Percentiles rank a stretch among this genome's conserved stretches.
Conservation (phyloP, 176 grass and related monocot genomes). For the Avena eriantha region DNA sequence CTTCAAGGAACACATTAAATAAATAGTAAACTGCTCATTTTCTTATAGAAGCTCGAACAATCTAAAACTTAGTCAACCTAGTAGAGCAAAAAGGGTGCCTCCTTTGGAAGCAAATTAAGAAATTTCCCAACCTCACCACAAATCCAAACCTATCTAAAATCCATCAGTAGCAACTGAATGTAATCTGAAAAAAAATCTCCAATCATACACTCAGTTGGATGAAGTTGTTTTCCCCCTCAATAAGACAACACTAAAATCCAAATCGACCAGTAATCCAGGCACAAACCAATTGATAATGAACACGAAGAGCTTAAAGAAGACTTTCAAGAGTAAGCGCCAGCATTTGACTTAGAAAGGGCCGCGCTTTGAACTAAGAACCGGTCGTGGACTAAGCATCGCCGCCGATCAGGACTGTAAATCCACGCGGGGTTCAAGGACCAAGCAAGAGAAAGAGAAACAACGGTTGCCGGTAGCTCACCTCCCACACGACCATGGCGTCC, state of each 20-base stretch:
- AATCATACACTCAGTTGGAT: not conserved
- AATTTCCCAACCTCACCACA: conserved; percentile 5
- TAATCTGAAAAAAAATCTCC: not conserved
- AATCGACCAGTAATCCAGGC: conserved; percentile 32
- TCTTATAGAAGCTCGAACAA: conserved; percentile 20
- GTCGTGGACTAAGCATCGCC: not conserved
- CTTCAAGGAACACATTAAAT: not conserved
- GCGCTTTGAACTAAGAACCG: conserved; percentile 40
- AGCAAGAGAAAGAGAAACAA: not conserved
- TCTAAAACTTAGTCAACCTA: conserved; percentile 7
- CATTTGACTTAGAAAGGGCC: conserved; percentile 36
- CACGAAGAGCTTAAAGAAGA: conserved; percentile 20
- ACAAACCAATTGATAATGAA: conserved; percentile 28
- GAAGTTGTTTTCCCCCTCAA: not conserved
- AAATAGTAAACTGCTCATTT: conserved; percentile 21
- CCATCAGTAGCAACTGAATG: not conserved
- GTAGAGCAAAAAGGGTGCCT: not conserved
- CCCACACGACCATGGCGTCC: conserved; percentile 96
- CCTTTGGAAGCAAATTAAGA: conserved; percentile 3
- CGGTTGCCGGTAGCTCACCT: conserved; percentile 53
- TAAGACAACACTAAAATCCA: conserved; percentile 29
- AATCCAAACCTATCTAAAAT: conserved; percentile 31
- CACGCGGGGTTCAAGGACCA: conserved; percentile 30
- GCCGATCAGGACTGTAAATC: conserved; percentile 23
- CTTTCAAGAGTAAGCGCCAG: conserved; percentile 29